A percentile compares a stretch with the other conserved stretches of the same genome.
These are phyloP conservation scores for Akanthomyces muscarius DNA, from an alignment of 2,329 filamentous ascomycete genomes.

Conservation along the genomic window DNA sequence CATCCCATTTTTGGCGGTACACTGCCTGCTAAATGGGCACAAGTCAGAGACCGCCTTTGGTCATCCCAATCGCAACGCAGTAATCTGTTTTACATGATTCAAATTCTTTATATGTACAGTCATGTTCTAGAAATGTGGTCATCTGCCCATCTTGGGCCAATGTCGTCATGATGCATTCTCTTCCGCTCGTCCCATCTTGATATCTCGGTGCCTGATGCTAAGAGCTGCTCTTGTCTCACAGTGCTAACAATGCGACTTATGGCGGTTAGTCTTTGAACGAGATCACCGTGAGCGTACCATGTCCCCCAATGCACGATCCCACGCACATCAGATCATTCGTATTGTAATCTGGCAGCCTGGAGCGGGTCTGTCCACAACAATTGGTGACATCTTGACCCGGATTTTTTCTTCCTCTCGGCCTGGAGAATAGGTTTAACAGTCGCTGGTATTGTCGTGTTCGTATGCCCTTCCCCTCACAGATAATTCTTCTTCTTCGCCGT, in stretches of 20 bases:
- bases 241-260: neutral
- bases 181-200: neutral
- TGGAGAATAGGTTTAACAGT: neutral
- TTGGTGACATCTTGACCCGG: neutral
- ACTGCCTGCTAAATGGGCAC: too few relatives aligned
- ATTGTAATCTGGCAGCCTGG: neutral
- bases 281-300: neutral
- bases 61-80: neutral
- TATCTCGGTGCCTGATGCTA: constrained; percentile 1
- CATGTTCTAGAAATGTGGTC: neutral
- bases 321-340: neutral
- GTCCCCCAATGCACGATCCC: neutral
- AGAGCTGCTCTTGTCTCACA: neutral
- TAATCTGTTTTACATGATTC: neutral
- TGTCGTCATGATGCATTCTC: neutral
- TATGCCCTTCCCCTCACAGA: constrained; percentile 51
- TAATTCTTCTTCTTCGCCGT: constrained; percentile 96
- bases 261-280: neutral
- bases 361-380: neutral
- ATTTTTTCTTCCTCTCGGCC: neutral
- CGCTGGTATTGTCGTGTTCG: neutral
- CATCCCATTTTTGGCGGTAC: too few relatives aligned
- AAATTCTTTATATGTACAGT: neutral
- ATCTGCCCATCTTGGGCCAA: neutral
- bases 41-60: neutral